Evolutionary conservation across 495 filamentous ascomycete genomes (phyloP).

Genomic region (Cryomyces minteri): DNA sequence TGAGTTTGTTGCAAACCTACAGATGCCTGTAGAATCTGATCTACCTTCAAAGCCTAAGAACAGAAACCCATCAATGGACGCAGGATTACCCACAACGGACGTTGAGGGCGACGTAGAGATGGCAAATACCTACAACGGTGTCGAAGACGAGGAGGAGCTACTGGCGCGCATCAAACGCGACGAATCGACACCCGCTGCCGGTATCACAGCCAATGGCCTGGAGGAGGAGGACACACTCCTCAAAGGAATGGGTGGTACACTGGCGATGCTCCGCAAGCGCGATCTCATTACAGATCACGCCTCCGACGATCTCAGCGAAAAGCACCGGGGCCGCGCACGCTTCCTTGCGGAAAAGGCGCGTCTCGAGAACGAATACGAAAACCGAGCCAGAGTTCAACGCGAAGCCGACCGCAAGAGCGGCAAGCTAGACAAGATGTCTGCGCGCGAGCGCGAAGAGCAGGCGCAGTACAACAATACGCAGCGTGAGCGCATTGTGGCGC

Average conservation of each 20-base stretch:
- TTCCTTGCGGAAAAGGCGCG: constrained; percentile 66
- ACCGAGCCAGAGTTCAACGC: constrained; percentile 61
- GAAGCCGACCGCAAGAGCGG: constrained; percentile 72
- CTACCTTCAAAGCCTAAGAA: constrained; percentile 14
- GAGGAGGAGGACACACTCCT: constrained; percentile 68
- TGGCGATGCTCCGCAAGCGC: constrained; percentile 66
- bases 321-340: constrained; percentile 54
- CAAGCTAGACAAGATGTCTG: constrained; percentile 68
- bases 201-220: constrained; percentile 53
- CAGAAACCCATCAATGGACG: constrained; percentile 7
- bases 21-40: constrained; percentile 26
- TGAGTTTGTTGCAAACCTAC: constrained; percentile 78
- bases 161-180: constrained; percentile 33
- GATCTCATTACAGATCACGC: constrained; percentile 51
- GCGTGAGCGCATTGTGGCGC: constrained; percentile 64
- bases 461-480: constrained; percentile 70
- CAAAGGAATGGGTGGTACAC: constrained; percentile 60
- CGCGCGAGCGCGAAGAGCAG: constrained; percentile 79
- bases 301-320: constrained; percentile 42
- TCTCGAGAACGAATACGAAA: constrained; percentile 57
- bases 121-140: constrained; percentile 24
- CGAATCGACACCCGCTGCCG: constrained; percentile 21
- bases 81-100: constrained; percentile 32
- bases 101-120: constrained; percentile 44
- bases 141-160: constrained; percentile 34